Base-by-base conservation (phyloP, 1,284 basidiomycete genomes). In the Irpex rosettiformis region DNA sequence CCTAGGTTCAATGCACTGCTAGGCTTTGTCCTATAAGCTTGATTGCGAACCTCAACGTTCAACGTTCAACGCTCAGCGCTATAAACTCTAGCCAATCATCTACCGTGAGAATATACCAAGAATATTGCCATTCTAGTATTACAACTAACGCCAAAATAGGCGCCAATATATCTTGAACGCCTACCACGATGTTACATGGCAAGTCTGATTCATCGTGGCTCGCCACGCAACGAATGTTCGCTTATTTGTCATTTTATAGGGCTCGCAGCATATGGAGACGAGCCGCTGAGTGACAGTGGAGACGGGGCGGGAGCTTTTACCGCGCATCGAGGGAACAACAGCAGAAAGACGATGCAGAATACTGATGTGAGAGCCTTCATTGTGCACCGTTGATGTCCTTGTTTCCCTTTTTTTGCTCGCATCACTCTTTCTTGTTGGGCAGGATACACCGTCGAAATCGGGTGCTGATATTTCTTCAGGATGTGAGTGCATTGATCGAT, bases 341-440 rank as follows among this genome's bases (percentile, higher is more conserved):
- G 22, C 30, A 51, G 13, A n/a, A 33, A 40, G 8, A n/a, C 55
- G 27, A 18, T 18, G 43, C 8, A 47, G 8, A 25, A 43, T 45
- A 40, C 59, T 62, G 64, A 74, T 88, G 86, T 89, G 83, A 89
- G 87, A 83, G 76, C 73, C 72, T 75, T 79, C 70, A 69, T 73
- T 71, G 73, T 67, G 67, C 60, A 64, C 63, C 66, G 64, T 67
- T 65, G 68, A 65, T 68, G 28, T 58, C 67, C 68, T 74, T 74
- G 80, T 86, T 88, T 88, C 84, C 85, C 85, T 86, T 81, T 37
- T n/a, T 37, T 80, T 80, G 76, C 77, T 86, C 76, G 80, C 79
- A 78, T 22, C 72, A 74, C 72, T 66, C 75, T 82, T 85, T 79
- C 74, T 71, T 77, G 74, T 79, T 71, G 81, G 84, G 77, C 79